Conservation (phyloP, 176 grass and related monocot genomes). For the Juncus effusus region DNA sequence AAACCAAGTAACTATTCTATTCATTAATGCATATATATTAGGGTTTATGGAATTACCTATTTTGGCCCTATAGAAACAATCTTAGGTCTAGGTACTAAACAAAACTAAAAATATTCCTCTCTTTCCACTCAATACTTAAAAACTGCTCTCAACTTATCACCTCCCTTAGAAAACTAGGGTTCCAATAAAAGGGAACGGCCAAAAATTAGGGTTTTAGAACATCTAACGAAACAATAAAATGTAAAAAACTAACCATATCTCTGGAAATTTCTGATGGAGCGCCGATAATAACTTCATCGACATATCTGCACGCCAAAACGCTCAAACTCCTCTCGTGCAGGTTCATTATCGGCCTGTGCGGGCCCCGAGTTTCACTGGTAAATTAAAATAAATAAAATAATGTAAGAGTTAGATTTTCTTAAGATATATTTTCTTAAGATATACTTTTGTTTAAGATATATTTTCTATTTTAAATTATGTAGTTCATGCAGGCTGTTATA, state of each 20-base stretch:
- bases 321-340: conserved; percentile 93
- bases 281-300: conserved; percentile 98
- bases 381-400: conserved; percentile 27
- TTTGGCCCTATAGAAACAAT: too few relatives aligned
- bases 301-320: conserved; percentile 92
- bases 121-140: too few relatives aligned
- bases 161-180: too few relatives aligned
- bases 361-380: conserved; percentile 63
- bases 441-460: conserved; percentile 10
- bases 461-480: background rate
- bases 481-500: too few relatives aligned
- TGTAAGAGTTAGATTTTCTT: background rate
- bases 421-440: conserved; percentile 4
- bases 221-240: background rate
- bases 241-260: conserved; percentile 65
- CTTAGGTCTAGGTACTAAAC: too few relatives aligned
- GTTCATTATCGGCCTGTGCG: conserved; percentile 92
- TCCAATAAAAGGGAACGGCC: too few relatives aligned
- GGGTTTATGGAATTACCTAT: too few relatives aligned
- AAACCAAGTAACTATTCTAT: too few relatives aligned
- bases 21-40: too few relatives aligned
- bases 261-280: conserved; percentile 90
- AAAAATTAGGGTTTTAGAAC: too few relatives aligned
- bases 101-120: too few relatives aligned
- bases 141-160: too few relatives aligned